A percentile compares a stretch with the other conserved stretches of the same genome.
Evolutionary conservation across 768 basidiomycete genomes (phyloP).

Genomic region (Amanita brunnescens): DNA sequence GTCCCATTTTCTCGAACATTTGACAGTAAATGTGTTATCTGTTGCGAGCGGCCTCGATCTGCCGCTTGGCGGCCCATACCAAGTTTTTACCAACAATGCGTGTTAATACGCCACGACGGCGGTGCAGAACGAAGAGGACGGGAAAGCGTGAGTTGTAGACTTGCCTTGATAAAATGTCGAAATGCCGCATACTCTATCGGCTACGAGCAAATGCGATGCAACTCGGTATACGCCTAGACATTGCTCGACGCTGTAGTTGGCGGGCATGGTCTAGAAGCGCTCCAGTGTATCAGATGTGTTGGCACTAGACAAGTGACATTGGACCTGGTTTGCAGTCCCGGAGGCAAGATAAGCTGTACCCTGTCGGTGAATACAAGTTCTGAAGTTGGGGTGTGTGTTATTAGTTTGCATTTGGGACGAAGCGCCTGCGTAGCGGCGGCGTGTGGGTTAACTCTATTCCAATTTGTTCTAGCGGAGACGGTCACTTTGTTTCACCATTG

Average conservation of each 20-base stretch:
- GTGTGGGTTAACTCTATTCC: no score
- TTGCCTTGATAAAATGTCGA: conserved; percentile 64
- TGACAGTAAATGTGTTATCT: no score
- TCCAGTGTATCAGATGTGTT: conserved; percentile 54
- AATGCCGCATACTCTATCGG: conserved; percentile 63
- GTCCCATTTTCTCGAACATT: no score
- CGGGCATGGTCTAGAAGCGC: conserved; percentile 56
- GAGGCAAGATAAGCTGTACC: conserved; percentile 60
- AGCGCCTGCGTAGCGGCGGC: no score
- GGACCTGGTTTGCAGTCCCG: conserved; percentile 53
- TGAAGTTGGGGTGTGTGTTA: conserved; percentile 13
- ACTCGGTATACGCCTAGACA: conserved; percentile 31
- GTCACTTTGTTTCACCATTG: no score
- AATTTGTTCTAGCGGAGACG: no score
- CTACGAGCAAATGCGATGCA: conserved; percentile 16
- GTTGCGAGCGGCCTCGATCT: no score
- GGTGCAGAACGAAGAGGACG: conserved; percentile 54
- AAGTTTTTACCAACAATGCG: no score
- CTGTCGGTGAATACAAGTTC: conserved; percentile 58
- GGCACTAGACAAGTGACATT: conserved; percentile 43
- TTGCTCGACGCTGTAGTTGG: conserved; percentile 36
- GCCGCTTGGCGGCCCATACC: no score
- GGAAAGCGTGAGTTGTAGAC: conserved; percentile 45
- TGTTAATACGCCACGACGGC: no score
- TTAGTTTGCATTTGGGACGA: no score